Evolutionary conservation across 768 basidiomycete species (phyloP).

Genomic region (Stropharia rugosoannulata): DNA sequence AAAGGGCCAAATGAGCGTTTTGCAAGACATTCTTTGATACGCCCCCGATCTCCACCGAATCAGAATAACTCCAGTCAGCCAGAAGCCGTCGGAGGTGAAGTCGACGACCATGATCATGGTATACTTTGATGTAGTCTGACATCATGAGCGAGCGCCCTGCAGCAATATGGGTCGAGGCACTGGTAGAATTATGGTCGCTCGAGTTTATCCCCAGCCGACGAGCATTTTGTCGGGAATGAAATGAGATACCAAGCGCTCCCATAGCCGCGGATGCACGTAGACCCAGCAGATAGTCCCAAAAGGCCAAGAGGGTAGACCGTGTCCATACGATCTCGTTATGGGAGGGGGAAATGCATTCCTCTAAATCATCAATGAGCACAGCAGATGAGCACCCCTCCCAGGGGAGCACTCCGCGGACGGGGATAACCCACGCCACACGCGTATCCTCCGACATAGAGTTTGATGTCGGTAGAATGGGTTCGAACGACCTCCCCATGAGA

Average conservation of each 20-base stretch:
- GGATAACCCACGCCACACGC: constrained; percentile 57
- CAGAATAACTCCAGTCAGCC: constrained; percentile 46
- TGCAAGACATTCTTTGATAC: constrained; percentile 44
- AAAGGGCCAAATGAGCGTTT: constrained; percentile 44
- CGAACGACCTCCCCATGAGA: constrained; percentile 28
- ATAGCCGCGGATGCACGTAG: constrained; percentile 34
- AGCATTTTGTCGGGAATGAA: constrained; percentile 31
- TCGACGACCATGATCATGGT: constrained; percentile 50
- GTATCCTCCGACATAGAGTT: constrained; percentile 30
- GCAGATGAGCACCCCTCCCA: constrained; percentile 47
- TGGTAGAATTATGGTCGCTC: background rate
- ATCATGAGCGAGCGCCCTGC: constrained; percentile 16
- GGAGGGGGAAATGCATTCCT: constrained; percentile 18
- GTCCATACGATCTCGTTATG: constrained; percentile 46
- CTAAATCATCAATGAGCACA: constrained; percentile 31
- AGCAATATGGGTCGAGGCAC: background rate
- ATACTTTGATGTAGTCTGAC: constrained; percentile 57
- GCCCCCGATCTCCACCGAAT: background rate
- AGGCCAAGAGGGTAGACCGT: constrained; percentile 31
- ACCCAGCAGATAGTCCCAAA: constrained; percentile 51
- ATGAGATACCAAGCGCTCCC: constrained; percentile 50
- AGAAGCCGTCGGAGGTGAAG: constrained; percentile 49
- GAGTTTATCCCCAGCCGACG: background rate
- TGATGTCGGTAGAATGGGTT: constrained; percentile 36
- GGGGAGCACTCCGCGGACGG: constrained; percentile 51